Percentiles rank a stretch among this genome's conserved stretches.
Evolutionary conservation across 225 moss, liverwort and hornwort species (phyloP).

Genomic region (Bryum argenteum): DNA sequence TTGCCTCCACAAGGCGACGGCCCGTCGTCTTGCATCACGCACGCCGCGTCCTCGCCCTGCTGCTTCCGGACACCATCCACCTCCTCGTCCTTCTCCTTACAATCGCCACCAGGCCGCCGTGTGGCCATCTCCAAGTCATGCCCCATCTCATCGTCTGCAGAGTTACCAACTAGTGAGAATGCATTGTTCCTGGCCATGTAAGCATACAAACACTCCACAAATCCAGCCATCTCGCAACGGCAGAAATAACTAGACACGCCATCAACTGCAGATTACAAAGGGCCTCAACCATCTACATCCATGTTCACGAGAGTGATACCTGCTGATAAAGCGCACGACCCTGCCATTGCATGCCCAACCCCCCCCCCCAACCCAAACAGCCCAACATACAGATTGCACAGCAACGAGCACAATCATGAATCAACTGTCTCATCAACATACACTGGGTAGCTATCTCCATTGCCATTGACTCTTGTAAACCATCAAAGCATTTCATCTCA

Average conservation of each 20-base stretch:
- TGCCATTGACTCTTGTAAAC: no score
- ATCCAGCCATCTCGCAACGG: no score
- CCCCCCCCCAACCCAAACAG: background rate
- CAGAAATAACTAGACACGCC: background rate
- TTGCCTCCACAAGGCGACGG: constrained; percentile 58
- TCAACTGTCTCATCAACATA: no score
- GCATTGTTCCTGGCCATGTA: background rate
- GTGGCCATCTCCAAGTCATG: constrained; percentile 95
- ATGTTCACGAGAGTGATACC: background rate
- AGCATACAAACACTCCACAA: no score
- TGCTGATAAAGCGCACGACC: background rate
- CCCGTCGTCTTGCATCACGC: constrained; percentile 53
- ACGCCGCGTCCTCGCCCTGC: constrained; percentile 35
- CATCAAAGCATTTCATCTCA: constrained; percentile 8
- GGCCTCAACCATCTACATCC: background rate
- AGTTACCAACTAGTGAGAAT: constrained; percentile 5
- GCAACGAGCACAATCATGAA: background rate
- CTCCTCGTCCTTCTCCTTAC: constrained; percentile 31
- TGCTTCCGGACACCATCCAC: constrained; percentile 23
- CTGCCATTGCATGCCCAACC: background rate
- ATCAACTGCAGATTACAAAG: background rate
- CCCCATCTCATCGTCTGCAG: constrained; percentile 81
- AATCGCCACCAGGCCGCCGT: constrained; percentile 46
- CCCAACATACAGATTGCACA: background rate
- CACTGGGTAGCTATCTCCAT: no score